A percentile compares a stretch with the other conserved stretches of the same genome.
These are phyloP conservation scores for Toxicodendron radicans DNA, from an alignment of 345 rosid species.

Conservation along the genomic window DNA sequence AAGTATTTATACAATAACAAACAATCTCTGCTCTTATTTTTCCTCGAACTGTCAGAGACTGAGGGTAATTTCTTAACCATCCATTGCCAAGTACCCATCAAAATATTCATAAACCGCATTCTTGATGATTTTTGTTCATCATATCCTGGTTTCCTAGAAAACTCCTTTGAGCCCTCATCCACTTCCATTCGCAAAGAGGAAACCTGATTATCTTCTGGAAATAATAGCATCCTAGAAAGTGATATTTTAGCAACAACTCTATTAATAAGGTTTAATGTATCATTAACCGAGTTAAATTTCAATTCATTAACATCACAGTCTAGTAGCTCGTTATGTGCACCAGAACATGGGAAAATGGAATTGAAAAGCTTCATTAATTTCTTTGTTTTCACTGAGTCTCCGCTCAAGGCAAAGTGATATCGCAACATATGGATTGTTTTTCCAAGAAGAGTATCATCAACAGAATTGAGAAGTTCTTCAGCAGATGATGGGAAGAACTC, in stretches of 20 bases:
- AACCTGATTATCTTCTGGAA: constrained; percentile 42
- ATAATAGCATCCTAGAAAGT: constrained; percentile 56
- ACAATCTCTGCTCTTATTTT: constrained; percentile 34
- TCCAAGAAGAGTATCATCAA: constrained; percentile 66
- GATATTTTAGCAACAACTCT: constrained; percentile 61
- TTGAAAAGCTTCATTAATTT: constrained; percentile 53
- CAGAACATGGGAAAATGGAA: constrained; percentile 42
- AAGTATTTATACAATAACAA: constrained; percentile 53
- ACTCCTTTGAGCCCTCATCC: constrained; percentile 29
- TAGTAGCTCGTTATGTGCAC: constrained; percentile 46
- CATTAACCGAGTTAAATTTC: constrained; percentile 40
- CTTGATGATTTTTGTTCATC: constrained; percentile 37
- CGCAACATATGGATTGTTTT: constrained; percentile 66
- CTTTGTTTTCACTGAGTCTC: constrained; percentile 42
- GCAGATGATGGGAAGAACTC: constrained; percentile 41
- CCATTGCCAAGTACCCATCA: constrained; percentile 63
- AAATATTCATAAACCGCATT: constrained; percentile 48
- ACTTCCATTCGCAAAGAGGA: constrained; percentile 31
- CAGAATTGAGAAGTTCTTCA: constrained; percentile 53
- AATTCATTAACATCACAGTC: constrained; percentile 50
- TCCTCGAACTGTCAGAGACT: constrained; percentile 26
- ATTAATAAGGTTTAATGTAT: constrained; percentile 54
- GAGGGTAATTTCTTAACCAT: constrained; percentile 54
- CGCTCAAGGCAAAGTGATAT: constrained; percentile 49
- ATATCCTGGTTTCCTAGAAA: constrained; percentile 31